Evolutionary conservation across 805 yeast species (phyloP), one percentile per base, ranked within the genome.

Genomic region (Trichomonascus vanleenenianus): DNA sequence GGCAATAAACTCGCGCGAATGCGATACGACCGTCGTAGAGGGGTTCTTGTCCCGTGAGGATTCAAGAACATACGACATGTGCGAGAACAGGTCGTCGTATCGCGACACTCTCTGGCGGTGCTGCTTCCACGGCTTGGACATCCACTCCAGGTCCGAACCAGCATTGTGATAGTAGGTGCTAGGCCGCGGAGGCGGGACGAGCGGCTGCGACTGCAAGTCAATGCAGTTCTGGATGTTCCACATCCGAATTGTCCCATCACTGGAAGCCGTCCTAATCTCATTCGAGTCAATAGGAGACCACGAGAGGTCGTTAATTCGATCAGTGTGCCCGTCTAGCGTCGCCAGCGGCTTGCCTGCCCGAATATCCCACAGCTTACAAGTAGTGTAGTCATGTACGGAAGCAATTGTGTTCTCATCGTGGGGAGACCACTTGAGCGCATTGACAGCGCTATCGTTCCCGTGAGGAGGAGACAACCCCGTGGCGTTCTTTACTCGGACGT

Each of bases 301-400:
- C 49, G 78, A 76, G 33, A 85, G 54, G 18, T 78, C 64, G 6
- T 78, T 74, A 12, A 85, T 67, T 30, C 62, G 60, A 49, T 75
- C 80, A 4, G 66, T 59, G 55, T 82, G 87, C 1, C 85, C 85
- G 2, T 64, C 57, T 33, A 83, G 64, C 35, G 66, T 64, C 7
- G 78, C 74, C 44, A 77, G 65, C 2, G 80, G 78, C 14, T 71
- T 72, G 34, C 67, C 63, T 34, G 77, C 71, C 51, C 95, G 70
- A 39, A 83, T 76, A 63, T 85, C 95, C 94, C 94, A 85, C 30
- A 85, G 66, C 52, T 79, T 68, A 36, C 81, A 73, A 2, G 75
- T 62, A 3, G 76, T 76, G 51, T 76, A 77, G 31, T 66, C 61
- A 52, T 79, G 83, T 5, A 80, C 76, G 2, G 87, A 76, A 2